Evolutionary conservation across 129 eudicot species (phyloP).

Genomic region (Ambrosia artemisiifolia): DNA sequence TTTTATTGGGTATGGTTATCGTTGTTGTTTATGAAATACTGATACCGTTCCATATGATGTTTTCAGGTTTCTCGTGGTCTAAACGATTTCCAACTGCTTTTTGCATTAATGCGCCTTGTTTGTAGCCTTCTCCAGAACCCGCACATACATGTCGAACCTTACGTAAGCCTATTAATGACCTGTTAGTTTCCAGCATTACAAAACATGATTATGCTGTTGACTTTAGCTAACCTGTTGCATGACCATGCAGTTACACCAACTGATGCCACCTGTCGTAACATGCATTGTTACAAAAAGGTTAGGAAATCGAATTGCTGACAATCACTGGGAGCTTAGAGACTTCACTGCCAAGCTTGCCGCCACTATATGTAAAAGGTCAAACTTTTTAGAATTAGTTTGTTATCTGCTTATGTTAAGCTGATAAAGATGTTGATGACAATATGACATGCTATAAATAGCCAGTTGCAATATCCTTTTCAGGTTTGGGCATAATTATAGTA

Average conservation of each 20-base stretch:
- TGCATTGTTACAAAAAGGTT: slow-evolving; percentile 61
- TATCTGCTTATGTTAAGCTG: slow-evolving; percentile 3
- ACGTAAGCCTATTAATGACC: slow-evolving; percentile 35
- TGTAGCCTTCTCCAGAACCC: slow-evolving; percentile 69
- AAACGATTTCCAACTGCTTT: slow-evolving; percentile 49
- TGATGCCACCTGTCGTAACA: slow-evolving; percentile 68
- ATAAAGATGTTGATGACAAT: not conserved
- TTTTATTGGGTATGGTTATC: no score
- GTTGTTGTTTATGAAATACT: not conserved
- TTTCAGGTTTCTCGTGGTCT: slow-evolving; percentile 64
- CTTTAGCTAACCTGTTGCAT: slow-evolving; percentile 6
- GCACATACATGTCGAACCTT: slow-evolving; percentile 64
- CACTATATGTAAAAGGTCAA: slow-evolving; percentile 59
- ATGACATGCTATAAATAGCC: not conserved
- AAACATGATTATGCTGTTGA: not conserved
- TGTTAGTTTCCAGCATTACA: not conserved
- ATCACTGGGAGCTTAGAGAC: slow-evolving; percentile 77
- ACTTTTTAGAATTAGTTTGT: not conserved
- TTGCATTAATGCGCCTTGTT: slow-evolving; percentile 70
- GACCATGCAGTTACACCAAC: slow-evolving; percentile 57
- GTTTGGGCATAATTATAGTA: slow-evolving; percentile 64
- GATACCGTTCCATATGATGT: not conserved
- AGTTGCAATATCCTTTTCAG: slow-evolving; percentile 35
- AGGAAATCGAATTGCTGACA: slow-evolving; percentile 58
- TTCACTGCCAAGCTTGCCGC: slow-evolving; percentile 63